Conservation (phyloP, 176 grass and related monocot genomes). For the Hordeum marinum region DNA sequence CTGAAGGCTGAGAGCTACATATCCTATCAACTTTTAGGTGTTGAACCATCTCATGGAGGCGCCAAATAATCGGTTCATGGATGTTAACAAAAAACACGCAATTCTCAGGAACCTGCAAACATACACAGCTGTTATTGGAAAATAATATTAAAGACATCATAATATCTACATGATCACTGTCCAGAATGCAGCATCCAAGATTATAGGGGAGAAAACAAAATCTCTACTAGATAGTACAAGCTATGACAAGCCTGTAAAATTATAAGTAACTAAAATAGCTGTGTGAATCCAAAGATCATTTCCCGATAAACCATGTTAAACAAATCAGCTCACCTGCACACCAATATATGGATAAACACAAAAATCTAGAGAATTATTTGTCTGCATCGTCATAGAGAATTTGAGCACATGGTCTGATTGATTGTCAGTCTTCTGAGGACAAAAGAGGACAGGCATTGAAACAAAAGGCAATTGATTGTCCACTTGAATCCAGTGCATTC, state of each 20-base stretch:
- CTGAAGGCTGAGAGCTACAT: slow-evolving; percentile 56
- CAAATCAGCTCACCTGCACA: slow-evolving; percentile 61
- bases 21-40: slow-evolving; percentile 70
- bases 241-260: slow-evolving; percentile 8
- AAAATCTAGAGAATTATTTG: slow-evolving; percentile 90
- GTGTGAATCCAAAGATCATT: background rate
- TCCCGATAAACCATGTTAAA: background rate
- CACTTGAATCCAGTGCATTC: slow-evolving; percentile 83
- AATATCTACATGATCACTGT: slow-evolving; percentile 11
- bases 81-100: slow-evolving; percentile 92
- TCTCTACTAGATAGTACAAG: slow-evolving; percentile 14
- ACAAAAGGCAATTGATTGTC: slow-evolving; percentile 94
- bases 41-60: slow-evolving; percentile 90
- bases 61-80: slow-evolving; percentile 95
- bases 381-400: slow-evolving; percentile 84
- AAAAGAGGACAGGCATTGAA: slow-evolving; percentile 93
- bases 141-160: background rate
- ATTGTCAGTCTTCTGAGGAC: slow-evolving; percentile 67
- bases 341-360: slow-evolving; percentile 92
- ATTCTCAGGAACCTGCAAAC: slow-evolving; percentile 70
- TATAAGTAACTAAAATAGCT: background rate
- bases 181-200: slow-evolving; percentile 20
- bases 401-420: slow-evolving; percentile 72
- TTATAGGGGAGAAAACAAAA: background rate
- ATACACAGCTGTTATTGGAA: slow-evolving; percentile 7